Base-by-base conservation (phyloP, 257 asterid genomes). In the Solanum etuberosum region DNA sequence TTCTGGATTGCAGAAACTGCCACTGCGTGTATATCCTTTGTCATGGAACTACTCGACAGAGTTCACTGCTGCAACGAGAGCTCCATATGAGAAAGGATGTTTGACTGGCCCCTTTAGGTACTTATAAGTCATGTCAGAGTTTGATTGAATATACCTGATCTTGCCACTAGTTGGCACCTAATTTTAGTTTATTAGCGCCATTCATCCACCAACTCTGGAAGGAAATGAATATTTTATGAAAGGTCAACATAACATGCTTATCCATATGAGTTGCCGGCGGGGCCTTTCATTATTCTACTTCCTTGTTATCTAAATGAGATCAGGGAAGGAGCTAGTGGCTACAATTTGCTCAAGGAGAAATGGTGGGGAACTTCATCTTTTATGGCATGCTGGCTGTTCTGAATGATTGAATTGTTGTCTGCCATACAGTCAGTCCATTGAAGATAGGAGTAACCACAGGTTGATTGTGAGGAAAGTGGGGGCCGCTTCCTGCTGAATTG, bases 291-390 rank as follows among this genome's bases (percentile, higher is more conserved):
- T 46, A 48, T 81, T 23, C 84, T 43, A 35, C 51, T 48, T 46
- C 68, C 68, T 48, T 48, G 25, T 81, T 81, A 46, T 81, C 27
- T 48, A 10, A 81, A 31, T 46, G 85, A 81, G 68, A 81, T 25
- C 43, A 81, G 68, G 68, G 68, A 81, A 48, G 68, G 68, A 81
- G 85, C 85, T 81, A 81, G 85, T 81, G 85, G 85, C 31, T 81
- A 65, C 18, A 48, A 81, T 29, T 81, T 48, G 37, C 68, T 81
- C 31, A 29, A 81, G 68, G 85, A 12, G 85, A 32, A 46, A 18
- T 48, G 68, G 85, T 81, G 68, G 85, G 85, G 85, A 48, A 81
- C 68, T 5, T 81, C 68, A 48, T 48, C 85, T 81, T 80, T 81
- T 81, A 48, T 81, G 42, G 27, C 85, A 81, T 81, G 43, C 43